phyloP scores from a whole-genome alignment of 2,329 filamentous ascomycete genomes.

The Colletotrichum tanaceti region DNA sequence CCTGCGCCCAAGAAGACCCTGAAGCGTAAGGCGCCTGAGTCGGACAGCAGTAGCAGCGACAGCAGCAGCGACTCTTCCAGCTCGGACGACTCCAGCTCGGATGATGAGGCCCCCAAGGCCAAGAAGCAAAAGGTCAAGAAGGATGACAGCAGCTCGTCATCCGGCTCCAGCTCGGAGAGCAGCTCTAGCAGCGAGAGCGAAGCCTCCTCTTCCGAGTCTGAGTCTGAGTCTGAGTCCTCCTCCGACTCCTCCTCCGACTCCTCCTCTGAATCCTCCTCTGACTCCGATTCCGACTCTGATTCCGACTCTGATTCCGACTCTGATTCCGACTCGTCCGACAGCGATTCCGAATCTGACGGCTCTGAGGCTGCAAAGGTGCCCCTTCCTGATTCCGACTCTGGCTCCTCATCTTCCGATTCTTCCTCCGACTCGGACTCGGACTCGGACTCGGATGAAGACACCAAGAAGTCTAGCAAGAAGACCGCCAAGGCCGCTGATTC shows the following conservation, averaged over 20 bases:
- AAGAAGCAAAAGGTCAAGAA: constrained; percentile 65
- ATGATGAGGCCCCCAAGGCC: constrained; percentile 58
- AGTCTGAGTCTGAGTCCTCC: constrained; percentile 46
- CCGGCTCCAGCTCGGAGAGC: constrained; percentile 51
- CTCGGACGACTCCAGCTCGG: constrained; percentile 57
- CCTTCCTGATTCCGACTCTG: constrained; percentile 56
- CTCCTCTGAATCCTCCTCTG: constrained; percentile 49
- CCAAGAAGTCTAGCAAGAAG: constrained; percentile 42
- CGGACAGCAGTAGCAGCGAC: constrained; percentile 42
- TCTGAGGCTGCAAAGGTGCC: constrained; percentile 55
- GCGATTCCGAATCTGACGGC: constrained; percentile 50
- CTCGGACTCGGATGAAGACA: constrained; percentile 42
- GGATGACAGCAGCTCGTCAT: constrained; percentile 49
- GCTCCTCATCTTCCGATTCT: constrained; percentile 47
- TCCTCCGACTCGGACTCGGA: constrained; percentile 43
- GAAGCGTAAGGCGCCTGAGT: constrained; percentile 56
- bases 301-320: constrained; percentile 49
- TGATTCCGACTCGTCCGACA: constrained; percentile 45
- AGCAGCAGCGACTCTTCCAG: constrained; percentile 48
- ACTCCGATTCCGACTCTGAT: constrained; percentile 47
- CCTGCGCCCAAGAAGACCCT: constrained; percentile 45
- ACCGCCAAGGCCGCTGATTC: constrained; percentile 50
- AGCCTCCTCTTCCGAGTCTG: constrained; percentile 37
- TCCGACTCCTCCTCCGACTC: constrained; percentile 56
- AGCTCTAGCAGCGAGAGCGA: constrained; percentile 45